Evolutionary conservation across 768 basidiomycete genomes (phyloP), one percentile per base, ranked within the genome.

Genomic region (Rubroboletus pulcherrimus): DNA sequence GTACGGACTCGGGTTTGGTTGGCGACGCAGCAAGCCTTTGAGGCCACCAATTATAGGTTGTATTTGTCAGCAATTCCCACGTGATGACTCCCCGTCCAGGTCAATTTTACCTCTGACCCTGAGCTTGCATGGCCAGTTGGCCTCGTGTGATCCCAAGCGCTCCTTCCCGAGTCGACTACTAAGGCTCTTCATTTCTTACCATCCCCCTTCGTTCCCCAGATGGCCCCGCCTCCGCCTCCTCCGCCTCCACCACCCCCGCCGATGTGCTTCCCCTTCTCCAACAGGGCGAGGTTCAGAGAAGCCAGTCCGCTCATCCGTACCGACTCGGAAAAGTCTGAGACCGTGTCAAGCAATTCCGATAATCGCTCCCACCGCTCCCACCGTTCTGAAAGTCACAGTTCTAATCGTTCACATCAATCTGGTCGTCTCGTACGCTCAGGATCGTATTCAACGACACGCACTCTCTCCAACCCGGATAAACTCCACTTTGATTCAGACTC

Each of bases 401-500:
- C 71, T 8, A 46, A 58, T 49, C 65, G 53, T 31, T 71, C 69
- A 15, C 62, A 21, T 38, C 55, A 54, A 1, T 67, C 69, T 29
- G 45, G 38, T 43, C 63, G 72, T 45, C 63, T 77, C 53, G 72
- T 70, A 55, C 72, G 77, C 58, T 70, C 75, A 57, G 71, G 76
- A 59, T 73, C 81, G 42, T 72, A 73, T 55, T 80, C 81, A 0
- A 74, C 77, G 0, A 73, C 76, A 0, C 77, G 65, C 3, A 71
- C 69, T 0, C 58, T 79, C 24, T 74, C 78, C 37, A 65, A 65
- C 29, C 69, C 76, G 1, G 79, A 80, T 49, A 79, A 77, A 58
- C 70, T 86, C 19, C 76, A 80, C 3, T 86, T 86, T 61, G 77
- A 77, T 57, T 76, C 82, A 0, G 85, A 86, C 65, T 83, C 84